Percentiles rank a stretch among this genome's conserved stretches.
phyloP scores from a whole-genome alignment of 2,329 filamentous ascomycete genomes.

The Neocatenulostroma microsporum region DNA sequence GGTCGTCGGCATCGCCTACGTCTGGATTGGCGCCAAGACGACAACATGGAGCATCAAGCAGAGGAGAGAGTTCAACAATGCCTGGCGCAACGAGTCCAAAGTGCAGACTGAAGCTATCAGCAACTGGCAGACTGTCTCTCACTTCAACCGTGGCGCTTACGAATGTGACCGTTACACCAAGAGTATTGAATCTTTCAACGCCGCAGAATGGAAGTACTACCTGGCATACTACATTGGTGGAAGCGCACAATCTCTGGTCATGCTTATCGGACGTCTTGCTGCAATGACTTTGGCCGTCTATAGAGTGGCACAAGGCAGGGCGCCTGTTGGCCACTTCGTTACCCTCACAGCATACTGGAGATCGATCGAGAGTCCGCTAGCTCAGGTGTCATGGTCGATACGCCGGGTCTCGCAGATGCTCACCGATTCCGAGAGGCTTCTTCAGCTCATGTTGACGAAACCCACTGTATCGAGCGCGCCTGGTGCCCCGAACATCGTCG shows the following conservation, averaged over 20 bases:
- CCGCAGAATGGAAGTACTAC: slow-evolving; percentile 21
- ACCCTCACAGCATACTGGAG: slow-evolving; percentile 59
- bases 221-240: slow-evolving; percentile 27
- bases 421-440: slow-evolving; percentile 57
- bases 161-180: slow-evolving; percentile 45
- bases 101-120: slow-evolving; percentile 52
- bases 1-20: slow-evolving; percentile 43
- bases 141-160: slow-evolving; percentile 51
- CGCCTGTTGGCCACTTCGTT: slow-evolving; percentile 54
- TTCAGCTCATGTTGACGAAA: slow-evolving; percentile 51
- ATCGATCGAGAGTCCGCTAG: slow-evolving; percentile 40
- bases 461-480: slow-evolving; percentile 46
- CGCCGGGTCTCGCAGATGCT: slow-evolving; percentile 46
- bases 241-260: slow-evolving; percentile 40
- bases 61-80: slow-evolving; percentile 23
- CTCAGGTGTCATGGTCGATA: slow-evolving; percentile 44
- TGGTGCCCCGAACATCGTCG: slow-evolving; percentile 38
- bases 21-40: slow-evolving; percentile 43
- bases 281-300: slow-evolving; percentile 47
- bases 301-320: slow-evolving; percentile 43
- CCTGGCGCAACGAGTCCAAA: slow-evolving; percentile 42
- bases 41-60: slow-evolving; percentile 33
- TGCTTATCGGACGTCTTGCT: slow-evolving; percentile 43
- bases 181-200: slow-evolving; percentile 32
- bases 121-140: slow-evolving; percentile 53